Base-by-base conservation (phyloP, 129 eudicot species). In the Heracleum sosnowskyi region DNA sequence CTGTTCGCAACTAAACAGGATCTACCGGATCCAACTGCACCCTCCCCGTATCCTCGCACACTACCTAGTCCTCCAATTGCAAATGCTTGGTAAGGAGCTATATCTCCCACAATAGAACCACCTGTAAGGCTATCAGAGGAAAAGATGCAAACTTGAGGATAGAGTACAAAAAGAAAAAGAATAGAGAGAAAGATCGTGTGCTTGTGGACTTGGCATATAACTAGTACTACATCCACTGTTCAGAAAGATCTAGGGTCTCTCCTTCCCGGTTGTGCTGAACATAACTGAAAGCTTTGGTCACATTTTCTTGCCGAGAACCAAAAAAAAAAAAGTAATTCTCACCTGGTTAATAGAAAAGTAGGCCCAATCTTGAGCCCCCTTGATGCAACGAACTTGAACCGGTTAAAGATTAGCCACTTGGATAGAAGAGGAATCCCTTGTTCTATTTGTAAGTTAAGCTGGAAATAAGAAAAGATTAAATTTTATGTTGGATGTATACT, bases 41-140 rank as follows among this genome's bases (percentile, higher is more conserved):
- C 99, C 79, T 92, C 97, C 39, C 96, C 97, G 76, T 95, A 95
- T 63, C 99, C 97, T 46, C 99, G 88, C 66, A 95, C 95, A 78
- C 99, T 92, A 73, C 97, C 96, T 69, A 85, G 88, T 74, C 99
- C 99, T 47, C 99, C 99, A 0, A 95, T 90, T 24, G 99, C 89
- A 86, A 95, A 95, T 73, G 97, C 99, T 87, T 95, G 97, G 82
- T 95, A 95, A 80, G 99, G 99, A 77, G 99, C 99, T 75, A 92
- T 90, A 82, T 92, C 96, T 69, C 99, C 99, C 36, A 92, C 99
- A 40, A 91, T 79, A 17, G 96, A 95, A 62, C 99, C 99, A 80
- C 99, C 96, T 78, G 92, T 90, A 75, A 95, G 87, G 85, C 98
- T 95, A 92, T 85, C 64, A 77, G 81, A 69, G 33, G 11, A 45